These are phyloP conservation scores for Termitomyces sp. DNA, from an alignment of 768 basidiomycete species.

Conservation along the genomic window DNA sequence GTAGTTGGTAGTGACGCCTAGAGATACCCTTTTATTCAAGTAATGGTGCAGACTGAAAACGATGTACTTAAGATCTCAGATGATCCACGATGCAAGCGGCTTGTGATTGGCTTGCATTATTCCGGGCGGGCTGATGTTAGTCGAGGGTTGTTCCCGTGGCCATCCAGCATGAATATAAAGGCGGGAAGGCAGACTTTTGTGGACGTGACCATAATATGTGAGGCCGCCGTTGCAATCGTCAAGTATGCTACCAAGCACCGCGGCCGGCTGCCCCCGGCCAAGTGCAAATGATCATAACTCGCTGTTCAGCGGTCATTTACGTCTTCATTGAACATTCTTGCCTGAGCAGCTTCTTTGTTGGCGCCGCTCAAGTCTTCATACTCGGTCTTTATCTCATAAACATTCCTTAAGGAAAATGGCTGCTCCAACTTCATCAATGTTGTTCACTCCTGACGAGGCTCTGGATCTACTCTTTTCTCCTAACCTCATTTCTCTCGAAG, in stretches of 20 bases:
- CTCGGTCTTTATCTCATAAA: slow-evolving; percentile 2
- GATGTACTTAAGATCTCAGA: neutral
- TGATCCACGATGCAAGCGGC: neutral
- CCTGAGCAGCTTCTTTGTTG: neutral
- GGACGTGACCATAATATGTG: neutral
- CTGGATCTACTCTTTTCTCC: slow-evolving; percentile 79
- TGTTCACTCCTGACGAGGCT: slow-evolving; percentile 51
- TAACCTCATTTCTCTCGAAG: slow-evolving; percentile 61
- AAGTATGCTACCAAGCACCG: neutral
- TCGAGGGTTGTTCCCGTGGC: neutral
- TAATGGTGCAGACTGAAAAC: neutral
- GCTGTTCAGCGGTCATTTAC: neutral
- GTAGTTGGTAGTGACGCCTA: neutral
- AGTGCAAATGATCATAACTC: neutral
- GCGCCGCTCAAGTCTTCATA: neutral
- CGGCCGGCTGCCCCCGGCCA: neutral
- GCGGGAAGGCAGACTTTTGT: neutral
- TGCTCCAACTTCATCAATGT: slow-evolving; percentile 5
- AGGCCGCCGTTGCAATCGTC: neutral
- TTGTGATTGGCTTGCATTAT: neutral
- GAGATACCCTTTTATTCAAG: neutral
- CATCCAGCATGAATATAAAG: neutral
- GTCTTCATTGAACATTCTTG: neutral
- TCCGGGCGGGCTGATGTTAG: neutral
- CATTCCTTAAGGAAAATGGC: slow-evolving; percentile 10